Evolutionary conservation across 2,329 filamentous ascomycete species (phyloP), one percentile per base, ranked within the genome.

Genomic region (Decorospora gaudefroyi): DNA sequence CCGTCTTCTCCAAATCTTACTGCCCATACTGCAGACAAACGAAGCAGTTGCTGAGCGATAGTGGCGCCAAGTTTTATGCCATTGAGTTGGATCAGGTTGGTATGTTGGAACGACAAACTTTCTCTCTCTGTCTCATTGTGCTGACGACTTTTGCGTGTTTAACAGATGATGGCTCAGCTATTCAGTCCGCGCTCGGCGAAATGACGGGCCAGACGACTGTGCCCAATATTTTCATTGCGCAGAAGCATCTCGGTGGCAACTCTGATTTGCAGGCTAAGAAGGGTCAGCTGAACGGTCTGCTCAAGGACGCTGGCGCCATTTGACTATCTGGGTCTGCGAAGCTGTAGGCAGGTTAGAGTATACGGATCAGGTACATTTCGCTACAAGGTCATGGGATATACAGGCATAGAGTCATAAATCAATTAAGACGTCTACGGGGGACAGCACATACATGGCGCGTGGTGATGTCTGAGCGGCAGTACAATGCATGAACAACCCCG

Each of bases 1-100:
- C 93, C 64, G 88, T 99, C 70, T 99, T 99, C 81, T 91, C 87
- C 75, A 99, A 99, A 79, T 89, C 86, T 11, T 96, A 90, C 78
- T 99, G 93, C 82, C 90, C 91, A 9, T 95, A 95, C 82, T 97
- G 92, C 81, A 79, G 75, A 46, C 78, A 84, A 48, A 84, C 86
- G 60, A 97, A 97, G 84, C 66, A 78, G 44, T 78, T 89, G 36
- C 78, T 99, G 61, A 81, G 78, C 65, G 77, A 83, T 45, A 61
- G 84, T 46, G 83, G 84, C 55, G 88, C 88, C 50, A 87, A 90
- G 61, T 91, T 82, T 73, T 83, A 81, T 65, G 69, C 81, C 42
- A 76, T 93, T 45, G 93, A 99, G 79, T 79, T 99, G 51, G 91
- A 99, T 75, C 76, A 91, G 76, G 80, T 88, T 59, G 78, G 88